Base-by-base conservation (phyloP, 192 early-diverging fungal species). In the Umbelopsis sp. region DNA sequence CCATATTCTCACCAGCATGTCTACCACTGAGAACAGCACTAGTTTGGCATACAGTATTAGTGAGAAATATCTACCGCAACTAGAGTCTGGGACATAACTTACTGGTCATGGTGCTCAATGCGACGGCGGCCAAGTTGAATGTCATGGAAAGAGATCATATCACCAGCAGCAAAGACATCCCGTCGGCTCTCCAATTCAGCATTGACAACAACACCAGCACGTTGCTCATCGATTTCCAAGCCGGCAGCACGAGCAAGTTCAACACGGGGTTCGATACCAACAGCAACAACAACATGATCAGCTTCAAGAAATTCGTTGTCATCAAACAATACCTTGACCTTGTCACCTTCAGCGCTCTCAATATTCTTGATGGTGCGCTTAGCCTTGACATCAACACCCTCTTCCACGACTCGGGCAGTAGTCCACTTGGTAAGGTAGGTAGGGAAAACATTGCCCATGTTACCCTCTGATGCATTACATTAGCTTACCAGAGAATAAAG, bases 21-120 rank as follows among this genome's bases (percentile, higher is more conserved):
- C 84, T 79, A n/a, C 89, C 89, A 67, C 81, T 84, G 9, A 84
- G 71, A 36, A 87, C 85, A 24, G 89, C 89, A 56, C 78, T 82
- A 31, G 17, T 17, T 2, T 2, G 1, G 9, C 7, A n/a, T 26
- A 34, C 26, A 26, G 52, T 26, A 26, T 36, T 62, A 34, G 25
- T 31, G 14, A 31, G 1, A 34, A 20, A 4, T 20, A 32, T 62
- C 17, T 34, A 2, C 3, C 0, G 3, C 2, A 29, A 59, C 3
- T 12, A 31, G 4, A 41, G 38, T 4, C 7, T 62, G 26, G 5
- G 22, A 2, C 25, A 9, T 14, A 12, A 71, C 70, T 71, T 76
- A 76, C 74, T 83, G 81, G 71, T 91, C 89, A 45, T 91, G 86
- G 69, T 91, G 89, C 77, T 91, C 87, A 32, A 88, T 82, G 66